Conservation (phyloP, 805 yeast species). For the Saccharomycopsis babjevae region DNA sequence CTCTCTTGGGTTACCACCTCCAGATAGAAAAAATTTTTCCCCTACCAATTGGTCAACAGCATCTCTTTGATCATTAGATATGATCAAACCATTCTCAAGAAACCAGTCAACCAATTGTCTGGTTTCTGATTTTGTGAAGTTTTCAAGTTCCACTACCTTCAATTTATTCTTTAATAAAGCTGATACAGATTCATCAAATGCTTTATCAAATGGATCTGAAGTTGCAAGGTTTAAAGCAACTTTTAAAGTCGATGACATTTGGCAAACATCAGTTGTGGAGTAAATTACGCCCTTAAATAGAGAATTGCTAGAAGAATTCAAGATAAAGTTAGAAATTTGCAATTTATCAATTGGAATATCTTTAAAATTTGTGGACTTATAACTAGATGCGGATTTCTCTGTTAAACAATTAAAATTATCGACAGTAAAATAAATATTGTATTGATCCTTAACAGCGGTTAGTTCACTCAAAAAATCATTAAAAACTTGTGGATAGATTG, state of each 20-base stretch:
- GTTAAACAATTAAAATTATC: conserved; percentile 65
- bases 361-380: conserved; percentile 46
- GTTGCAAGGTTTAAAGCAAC: conserved; percentile 45
- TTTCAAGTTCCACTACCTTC: conserved; percentile 32
- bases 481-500: conserved; percentile 6
- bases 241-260: conserved; percentile 43
- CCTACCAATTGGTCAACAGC: conserved; percentile 26
- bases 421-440: conserved; percentile 57
- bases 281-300: conserved; percentile 29
- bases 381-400: conserved; percentile 44
- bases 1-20: conserved; percentile 57
- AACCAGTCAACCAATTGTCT: conserved; percentile 32
- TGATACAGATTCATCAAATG: conserved; percentile 48
- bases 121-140: conserved; percentile 37
- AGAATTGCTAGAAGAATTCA: conserved; percentile 43
- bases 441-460: conserved; percentile 27
- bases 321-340: conserved; percentile 50
- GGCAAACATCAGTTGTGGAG: conserved; percentile 50
- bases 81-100: conserved; percentile 31
- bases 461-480: conserved; percentile 33
- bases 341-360: conserved; percentile 51
- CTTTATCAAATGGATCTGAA: conserved; percentile 47
- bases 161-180: conserved; percentile 32
- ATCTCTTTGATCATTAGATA: conserved; percentile 21
- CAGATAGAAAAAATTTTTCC: conserved; percentile 45